Evolutionary conservation across 768 basidiomycete genomes (phyloP).

Genomic region (Lactarius psammicola): DNA sequence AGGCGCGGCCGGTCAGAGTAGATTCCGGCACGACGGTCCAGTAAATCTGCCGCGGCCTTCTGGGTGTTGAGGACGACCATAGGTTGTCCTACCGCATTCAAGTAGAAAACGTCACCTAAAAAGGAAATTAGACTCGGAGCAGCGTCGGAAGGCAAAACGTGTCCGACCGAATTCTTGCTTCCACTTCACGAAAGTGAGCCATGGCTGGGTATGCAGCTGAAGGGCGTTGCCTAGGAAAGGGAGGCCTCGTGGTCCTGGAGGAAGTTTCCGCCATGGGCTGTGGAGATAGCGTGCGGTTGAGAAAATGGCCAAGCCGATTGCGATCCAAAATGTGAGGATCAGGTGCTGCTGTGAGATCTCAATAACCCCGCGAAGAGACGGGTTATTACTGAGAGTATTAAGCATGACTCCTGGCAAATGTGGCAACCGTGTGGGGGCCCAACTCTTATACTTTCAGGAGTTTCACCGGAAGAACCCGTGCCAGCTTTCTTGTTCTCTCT

Average conservation of each 20-base stretch:
- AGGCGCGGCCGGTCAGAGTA: conserved; percentile 27
- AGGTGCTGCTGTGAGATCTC: neutral
- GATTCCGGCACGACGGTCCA: conserved; percentile 28
- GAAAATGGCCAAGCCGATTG: neutral
- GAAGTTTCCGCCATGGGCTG: conserved; percentile 27
- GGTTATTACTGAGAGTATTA: neutral
- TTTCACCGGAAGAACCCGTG: too few relatives aligned
- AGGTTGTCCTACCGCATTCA: conserved; percentile 26
- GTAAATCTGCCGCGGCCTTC: conserved; percentile 31
- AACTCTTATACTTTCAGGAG: too few relatives aligned
- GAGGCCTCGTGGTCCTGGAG: conserved; percentile 24
- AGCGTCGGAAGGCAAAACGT: neutral
- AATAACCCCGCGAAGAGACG: neutral
- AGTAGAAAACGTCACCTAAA: conserved; percentile 26
- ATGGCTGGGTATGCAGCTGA: conserved; percentile 15
- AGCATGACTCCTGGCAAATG: neutral
- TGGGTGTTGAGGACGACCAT: conserved; percentile 31
- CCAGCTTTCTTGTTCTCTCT: too few relatives aligned
- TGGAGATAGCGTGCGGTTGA: conserved; percentile 14
- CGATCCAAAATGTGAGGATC: neutral
- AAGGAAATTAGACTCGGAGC: conserved; percentile 4
- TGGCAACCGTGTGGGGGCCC: too few relatives aligned
- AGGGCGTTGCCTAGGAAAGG: conserved; percentile 25
- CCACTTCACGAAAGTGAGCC: conserved; percentile 25
- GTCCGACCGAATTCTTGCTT: conserved; percentile 17